Base-by-base conservation (phyloP, 2,329 filamentous ascomycete species). In the Ophiosphaerella narmari region DNA sequence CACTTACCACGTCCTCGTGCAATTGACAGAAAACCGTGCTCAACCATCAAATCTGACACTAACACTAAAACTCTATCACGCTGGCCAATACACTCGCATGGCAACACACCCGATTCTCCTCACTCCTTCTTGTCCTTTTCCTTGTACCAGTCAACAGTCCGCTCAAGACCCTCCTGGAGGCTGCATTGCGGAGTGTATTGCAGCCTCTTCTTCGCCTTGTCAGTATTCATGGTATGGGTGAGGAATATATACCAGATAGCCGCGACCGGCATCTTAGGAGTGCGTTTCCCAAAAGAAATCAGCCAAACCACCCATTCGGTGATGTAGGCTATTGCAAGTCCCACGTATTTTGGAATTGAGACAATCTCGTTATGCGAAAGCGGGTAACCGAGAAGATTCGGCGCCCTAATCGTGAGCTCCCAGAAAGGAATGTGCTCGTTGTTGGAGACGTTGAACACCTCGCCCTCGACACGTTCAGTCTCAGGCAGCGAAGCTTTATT, bases 371-470 rank as follows among this genome's bases (percentile, higher is more conserved):
- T 31, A 12, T 45, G 24, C 14, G 23, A n/a, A 11, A 57, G 33
- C 2, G 54, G 51, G 21, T 26, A 48, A 11, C 51, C 54, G 7
- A 44, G 31, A 2, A 46, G 24, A 33, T 44, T 46, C 1, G 46
- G 1, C 2, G 39, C 36, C 6, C 31, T 42, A 5, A 43, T 33
- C 1, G 40, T 46, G 23, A 57, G 35, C 36, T 52, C 51, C 50
- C 54, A 60, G 42, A 61, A 61, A 11, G 48, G 45, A 24, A 48
- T 38, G 9, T 36, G 53, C 16, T 60, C 54, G 31, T 51, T 39
- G 39, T 60, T 58, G 16, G 57, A 52, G 36, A 60, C 46, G 43
- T 41, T 42, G 38, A 61, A 59, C 7, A 43, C 50, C 29, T 60
- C 53, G 32, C 57, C 55, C 18, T 61, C 50, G 12, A 61, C 48